Conservation (phyloP, 352 stramenopile species). For the Hyaloperonospora arabidopsidis region DNA sequence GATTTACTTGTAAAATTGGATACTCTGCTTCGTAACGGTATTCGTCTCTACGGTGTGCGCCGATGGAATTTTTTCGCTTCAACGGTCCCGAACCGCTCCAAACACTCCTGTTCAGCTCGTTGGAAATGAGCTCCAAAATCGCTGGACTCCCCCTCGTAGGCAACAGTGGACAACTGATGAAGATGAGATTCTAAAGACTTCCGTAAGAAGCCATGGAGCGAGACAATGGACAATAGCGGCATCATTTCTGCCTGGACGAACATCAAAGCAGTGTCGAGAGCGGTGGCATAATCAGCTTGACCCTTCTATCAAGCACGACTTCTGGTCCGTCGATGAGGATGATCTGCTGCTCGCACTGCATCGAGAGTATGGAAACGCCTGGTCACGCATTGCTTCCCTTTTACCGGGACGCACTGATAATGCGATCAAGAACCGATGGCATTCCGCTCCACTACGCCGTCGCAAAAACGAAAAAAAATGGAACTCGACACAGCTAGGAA, state of each 20-base stretch:
- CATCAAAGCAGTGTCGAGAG: conserved; percentile 67
- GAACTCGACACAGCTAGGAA: background rate
- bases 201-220: conserved; percentile 36
- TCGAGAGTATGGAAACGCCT: conserved; percentile 31
- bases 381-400: conserved; percentile 38
- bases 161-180: conserved; percentile 37
- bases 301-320: conserved; percentile 31
- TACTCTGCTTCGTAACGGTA: conserved; percentile 13
- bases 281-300: conserved; percentile 36
- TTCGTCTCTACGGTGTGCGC: conserved; percentile 11
- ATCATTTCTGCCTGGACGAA: conserved; percentile 48
- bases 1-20: conserved; percentile 6
- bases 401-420: conserved; percentile 49
- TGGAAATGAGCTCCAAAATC: conserved; percentile 39
- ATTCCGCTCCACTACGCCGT: conserved; percentile 14
- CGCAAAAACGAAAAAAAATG: background rate
- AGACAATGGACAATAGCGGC: conserved; percentile 54
- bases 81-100: conserved; percentile 4
- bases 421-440: conserved; percentile 48
- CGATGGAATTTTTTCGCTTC: conserved; percentile 18
- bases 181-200: conserved; percentile 31
- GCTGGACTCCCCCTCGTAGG: conserved; percentile 20
- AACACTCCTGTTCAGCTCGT: conserved; percentile 22
- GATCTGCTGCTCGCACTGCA: conserved; percentile 27
- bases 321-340: conserved; percentile 37